These are phyloP conservation scores for Vitis labrusca DNA, from an alignment of 164 flowering plant species.

Conservation along the genomic window DNA sequence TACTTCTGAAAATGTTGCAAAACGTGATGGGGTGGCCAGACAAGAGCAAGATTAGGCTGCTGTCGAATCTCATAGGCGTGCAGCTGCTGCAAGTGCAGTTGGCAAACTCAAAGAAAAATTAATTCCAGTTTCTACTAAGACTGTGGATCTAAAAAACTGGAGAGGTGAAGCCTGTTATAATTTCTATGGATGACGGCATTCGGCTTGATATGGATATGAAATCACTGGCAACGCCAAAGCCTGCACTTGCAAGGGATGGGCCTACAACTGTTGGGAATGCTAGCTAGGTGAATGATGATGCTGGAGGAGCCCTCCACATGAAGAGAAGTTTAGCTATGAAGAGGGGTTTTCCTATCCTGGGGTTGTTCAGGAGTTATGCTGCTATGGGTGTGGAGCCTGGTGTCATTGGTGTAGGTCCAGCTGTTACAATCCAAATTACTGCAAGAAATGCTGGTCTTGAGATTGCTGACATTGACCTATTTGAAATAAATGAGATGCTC, in stretches of 20 bases:
- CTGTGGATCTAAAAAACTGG: constrained; percentile 60
- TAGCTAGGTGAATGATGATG: constrained; percentile 65
- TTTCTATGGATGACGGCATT: constrained; percentile 66
- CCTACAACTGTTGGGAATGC: constrained; percentile 70
- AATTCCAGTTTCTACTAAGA: constrained; percentile 27
- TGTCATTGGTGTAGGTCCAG: too few species aligned
- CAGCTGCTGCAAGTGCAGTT: constrained; percentile 59
- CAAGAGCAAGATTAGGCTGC: constrained; percentile 74
- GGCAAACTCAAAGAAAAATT: constrained; percentile 68
- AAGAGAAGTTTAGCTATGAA: too few species aligned
- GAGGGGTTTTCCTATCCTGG: too few species aligned
- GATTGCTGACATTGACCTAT: constrained; percentile 20
- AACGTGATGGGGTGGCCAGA: constrained; percentile 60
- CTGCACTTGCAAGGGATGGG: constrained; percentile 65
- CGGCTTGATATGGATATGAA: constrained; percentile 45
- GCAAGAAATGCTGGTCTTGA: too few species aligned
- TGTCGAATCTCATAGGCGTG: constrained; percentile 59
- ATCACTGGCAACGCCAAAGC: constrained; percentile 61
- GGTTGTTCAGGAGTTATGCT: too few species aligned
- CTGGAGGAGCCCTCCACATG: too few species aligned
- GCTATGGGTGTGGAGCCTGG: too few species aligned
- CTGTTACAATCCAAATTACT: too few species aligned
- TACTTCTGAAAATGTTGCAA: constrained; percentile 73
- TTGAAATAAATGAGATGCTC: constrained; percentile 81
- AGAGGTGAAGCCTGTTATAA: constrained; percentile 41